Base-by-base conservation (phyloP, 75 land plant genomes). In the Pinus albicaulis region DNA sequence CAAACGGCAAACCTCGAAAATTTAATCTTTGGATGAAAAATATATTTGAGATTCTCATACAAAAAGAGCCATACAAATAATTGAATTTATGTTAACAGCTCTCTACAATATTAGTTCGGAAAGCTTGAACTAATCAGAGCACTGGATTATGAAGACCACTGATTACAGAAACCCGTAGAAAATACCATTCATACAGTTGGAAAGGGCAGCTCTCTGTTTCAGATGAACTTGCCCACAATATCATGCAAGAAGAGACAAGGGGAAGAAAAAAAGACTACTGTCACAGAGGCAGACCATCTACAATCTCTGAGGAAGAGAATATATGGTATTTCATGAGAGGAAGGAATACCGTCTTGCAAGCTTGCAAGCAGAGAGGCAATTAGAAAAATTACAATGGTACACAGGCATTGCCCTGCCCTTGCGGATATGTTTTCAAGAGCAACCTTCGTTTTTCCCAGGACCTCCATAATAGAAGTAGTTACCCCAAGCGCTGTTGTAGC, bases 381-480 rank as follows among this genome's bases (percentile, higher is more conserved):
- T 72, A 72, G 74, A 72, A 72, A 55, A 41, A 41, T 72, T 72
- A 72, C 74, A 72, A 72, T 72, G 31, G 57, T 72, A 72, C 74
- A 59, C 23, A 59, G 23, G 61, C 20, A 72, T 4, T 22, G 57
- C 41, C 14, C 24, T 72, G 73, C 25, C 56, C 73, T 52, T 72
- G 15, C 55, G 57, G 57, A 55, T 19, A 53, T 26, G 25, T 25
- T 55, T 75, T 80, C 81, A 88, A 26, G 83, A 83, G 75, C 97
- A 94, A 28, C 80, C 78, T 22, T 85, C 74, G 75, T 88, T 94
- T 56, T 62, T 81, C 17, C 98, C 98, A 70, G 98, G 98, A 19
- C 98, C 98, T 24, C 98, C 98, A 83, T 88, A 94, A 82, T 86
- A 94, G 76, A 94, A 92, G 81, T 81, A 92, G 63, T 83, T 77